Evolutionary conservation across 1,284 basidiomycete genomes (phyloP).

Genomic region (Stygiomarasmius scandens): DNA sequence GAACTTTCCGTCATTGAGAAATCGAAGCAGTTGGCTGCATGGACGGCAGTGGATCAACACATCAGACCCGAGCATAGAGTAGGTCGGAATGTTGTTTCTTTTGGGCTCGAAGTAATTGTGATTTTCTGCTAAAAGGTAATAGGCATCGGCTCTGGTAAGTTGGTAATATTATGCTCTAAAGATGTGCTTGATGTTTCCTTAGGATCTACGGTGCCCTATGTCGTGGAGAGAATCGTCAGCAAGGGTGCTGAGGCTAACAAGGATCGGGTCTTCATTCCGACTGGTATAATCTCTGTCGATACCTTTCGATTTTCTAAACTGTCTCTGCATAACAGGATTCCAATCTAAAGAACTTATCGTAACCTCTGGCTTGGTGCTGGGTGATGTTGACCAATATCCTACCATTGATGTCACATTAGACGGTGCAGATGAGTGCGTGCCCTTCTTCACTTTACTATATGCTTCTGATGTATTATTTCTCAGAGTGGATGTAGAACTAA

Average conservation of each 20-base stretch:
- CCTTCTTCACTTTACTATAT: slow-evolving; percentile 5
- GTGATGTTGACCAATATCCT: slow-evolving; percentile 92
- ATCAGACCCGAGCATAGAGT: slow-evolving; percentile 85
- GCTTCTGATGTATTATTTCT: too few species aligned
- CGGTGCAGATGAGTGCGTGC: slow-evolving; percentile 91
- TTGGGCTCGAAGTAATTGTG: not conserved
- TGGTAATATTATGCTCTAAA: not conserved
- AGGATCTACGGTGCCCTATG: slow-evolving; percentile 97
- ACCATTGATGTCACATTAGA: slow-evolving; percentile 95
- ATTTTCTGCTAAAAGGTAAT: slow-evolving; percentile 62
- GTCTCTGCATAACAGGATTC: slow-evolving; percentile 63
- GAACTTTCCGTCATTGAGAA: slow-evolving; percentile 58
- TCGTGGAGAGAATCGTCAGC: slow-evolving; percentile 91
- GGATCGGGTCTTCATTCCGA: slow-evolving; percentile 87
- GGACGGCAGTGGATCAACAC: slow-evolving; percentile 92
- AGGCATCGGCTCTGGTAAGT: slow-evolving; percentile 83
- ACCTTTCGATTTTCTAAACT: slow-evolving; percentile 1
- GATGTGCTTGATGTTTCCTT: not conserved
- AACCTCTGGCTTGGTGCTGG: slow-evolving; percentile 76
- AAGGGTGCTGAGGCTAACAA: slow-evolving; percentile 82
- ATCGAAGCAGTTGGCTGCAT: slow-evolving; percentile 91
- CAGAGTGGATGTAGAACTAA: slow-evolving; percentile 86
- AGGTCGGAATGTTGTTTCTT: slow-evolving; percentile 27
- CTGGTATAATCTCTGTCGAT: slow-evolving; percentile 50
- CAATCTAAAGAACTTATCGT: slow-evolving; percentile 97